Percentiles rank a stretch among this genome's conserved stretches.
Conservation (phyloP, 768 basidiomycete species). For the Lentinula aciculospora region DNA sequence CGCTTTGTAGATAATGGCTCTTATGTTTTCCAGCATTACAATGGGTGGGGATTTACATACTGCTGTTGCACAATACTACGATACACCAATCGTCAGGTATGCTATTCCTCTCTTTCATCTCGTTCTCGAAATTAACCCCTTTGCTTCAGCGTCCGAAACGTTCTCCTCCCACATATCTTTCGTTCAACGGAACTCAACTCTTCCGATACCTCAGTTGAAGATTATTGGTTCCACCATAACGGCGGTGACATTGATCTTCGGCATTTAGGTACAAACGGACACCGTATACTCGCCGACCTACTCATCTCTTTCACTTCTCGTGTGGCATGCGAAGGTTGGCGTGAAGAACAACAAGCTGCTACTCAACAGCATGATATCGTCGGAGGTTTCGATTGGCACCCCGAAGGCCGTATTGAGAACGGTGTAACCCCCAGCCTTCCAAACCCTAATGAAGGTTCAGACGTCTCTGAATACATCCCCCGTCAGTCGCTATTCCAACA, state of each 20-base stretch:
- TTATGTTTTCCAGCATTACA: background rate
- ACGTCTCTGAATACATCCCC: background rate
- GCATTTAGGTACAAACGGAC: background rate
- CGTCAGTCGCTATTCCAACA: conserved; percentile 1
- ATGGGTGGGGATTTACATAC: conserved; percentile 2
- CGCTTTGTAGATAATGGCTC: background rate
- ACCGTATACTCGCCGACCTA: background rate
- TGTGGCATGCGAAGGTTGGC: conserved; percentile 1
- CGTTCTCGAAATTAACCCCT: background rate
- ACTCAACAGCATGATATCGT: background rate
- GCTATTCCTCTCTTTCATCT: background rate
- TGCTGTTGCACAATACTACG: background rate
- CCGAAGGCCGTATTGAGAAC: background rate
- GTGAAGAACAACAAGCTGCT: background rate
- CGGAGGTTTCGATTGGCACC: background rate
- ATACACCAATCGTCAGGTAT: conserved; percentile 1
- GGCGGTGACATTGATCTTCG: background rate
- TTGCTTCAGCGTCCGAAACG: background rate
- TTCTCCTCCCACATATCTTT: conserved; percentile 1
- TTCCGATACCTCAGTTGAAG: background rate
- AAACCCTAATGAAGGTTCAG: background rate
- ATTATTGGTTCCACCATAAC: conserved; percentile 1
- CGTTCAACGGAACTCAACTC: background rate
- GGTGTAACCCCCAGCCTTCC: background rate
- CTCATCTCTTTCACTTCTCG: background rate